Percentiles rank a stretch among this genome's conserved stretches.
phyloP scores from a whole-genome alignment of 2,329 filamentous ascomycete genomes.

The Lithohypha guttulata region DNA sequence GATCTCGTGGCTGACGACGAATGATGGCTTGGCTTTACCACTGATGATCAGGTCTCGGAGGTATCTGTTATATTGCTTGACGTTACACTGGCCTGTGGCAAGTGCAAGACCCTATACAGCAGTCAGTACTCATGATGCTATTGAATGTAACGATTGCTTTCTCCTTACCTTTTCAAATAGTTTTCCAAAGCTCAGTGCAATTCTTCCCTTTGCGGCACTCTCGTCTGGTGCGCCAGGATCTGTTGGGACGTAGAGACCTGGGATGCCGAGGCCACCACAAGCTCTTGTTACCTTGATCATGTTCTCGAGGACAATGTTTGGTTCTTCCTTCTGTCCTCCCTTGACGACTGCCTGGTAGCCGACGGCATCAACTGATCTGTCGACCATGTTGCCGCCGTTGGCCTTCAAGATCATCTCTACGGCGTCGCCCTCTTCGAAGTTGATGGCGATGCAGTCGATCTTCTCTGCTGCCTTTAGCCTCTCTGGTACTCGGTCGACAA shows the following conservation, averaged over 20 bases:
- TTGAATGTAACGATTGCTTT: not conserved
- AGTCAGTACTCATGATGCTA: constrained; percentile 9
- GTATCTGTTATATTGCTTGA: constrained; percentile 58
- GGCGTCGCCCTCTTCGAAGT: constrained; percentile 50
- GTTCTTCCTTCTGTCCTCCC: constrained; percentile 48
- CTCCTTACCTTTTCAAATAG: constrained; percentile 53
- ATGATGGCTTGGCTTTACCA: constrained; percentile 54
- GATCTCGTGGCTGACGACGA: constrained; percentile 56
- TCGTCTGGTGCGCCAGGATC: constrained; percentile 55
- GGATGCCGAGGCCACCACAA: constrained; percentile 52
- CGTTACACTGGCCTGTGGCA: constrained; percentile 56
- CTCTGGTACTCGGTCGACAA: constrained; percentile 51
- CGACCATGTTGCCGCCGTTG: constrained; percentile 49
- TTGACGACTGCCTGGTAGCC: constrained; percentile 53
- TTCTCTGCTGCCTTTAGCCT: constrained; percentile 49
- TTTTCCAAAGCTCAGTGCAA: constrained; percentile 55
- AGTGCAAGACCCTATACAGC: constrained; percentile 43
- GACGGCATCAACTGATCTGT: constrained; percentile 54
- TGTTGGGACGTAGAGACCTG: constrained; percentile 37
- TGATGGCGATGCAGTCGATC: constrained; percentile 50
- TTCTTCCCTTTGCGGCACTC: constrained; percentile 51
- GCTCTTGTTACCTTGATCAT: constrained; percentile 52
- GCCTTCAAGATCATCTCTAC: constrained; percentile 50
- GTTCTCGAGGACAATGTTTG: constrained; percentile 53
- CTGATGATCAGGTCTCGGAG: constrained; percentile 55